Percentiles rank a stretch among this genome's conserved stretches.
Conservation (phyloP, 352 stramenopile genomes). For the Pelagophyceae sp. region DNA sequence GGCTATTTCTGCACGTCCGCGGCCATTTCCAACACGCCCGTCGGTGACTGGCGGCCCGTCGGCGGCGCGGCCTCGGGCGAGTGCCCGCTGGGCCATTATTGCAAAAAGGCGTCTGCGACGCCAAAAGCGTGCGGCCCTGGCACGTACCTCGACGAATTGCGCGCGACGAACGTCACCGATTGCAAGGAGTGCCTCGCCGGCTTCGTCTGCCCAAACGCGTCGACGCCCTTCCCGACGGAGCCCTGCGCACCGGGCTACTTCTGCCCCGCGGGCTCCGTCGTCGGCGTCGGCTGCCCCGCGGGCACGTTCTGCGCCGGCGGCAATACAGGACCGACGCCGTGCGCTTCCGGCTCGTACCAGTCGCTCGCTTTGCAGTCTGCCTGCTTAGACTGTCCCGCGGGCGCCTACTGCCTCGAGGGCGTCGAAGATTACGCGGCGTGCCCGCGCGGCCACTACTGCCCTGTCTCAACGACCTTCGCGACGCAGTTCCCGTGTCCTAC, state of each 20-base stretch:
- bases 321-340: slow-evolving; percentile 34
- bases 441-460: slow-evolving; percentile 61
- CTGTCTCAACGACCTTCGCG: slow-evolving; percentile 46
- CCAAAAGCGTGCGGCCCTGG: slow-evolving; percentile 58
- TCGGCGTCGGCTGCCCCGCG: slow-evolving; percentile 18
- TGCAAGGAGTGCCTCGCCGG: slow-evolving; percentile 37
- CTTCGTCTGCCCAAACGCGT: slow-evolving; percentile 38
- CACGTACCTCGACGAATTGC: slow-evolving; percentile 55
- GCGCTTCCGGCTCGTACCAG: slow-evolving; percentile 37
- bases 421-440: neutral
- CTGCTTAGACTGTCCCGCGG: slow-evolving; percentile 25
- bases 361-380: no score
- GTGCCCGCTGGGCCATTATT: slow-evolving; percentile 70
- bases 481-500: slow-evolving; percentile 48
- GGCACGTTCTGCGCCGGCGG: slow-evolving; percentile 24
- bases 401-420: slow-evolving; percentile 27
- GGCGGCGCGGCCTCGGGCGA: slow-evolving; percentile 21
- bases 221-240: slow-evolving; percentile 23
- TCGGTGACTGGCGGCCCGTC: slow-evolving; percentile 6
- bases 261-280: slow-evolving; percentile 22
- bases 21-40: slow-evolving; percentile 33
- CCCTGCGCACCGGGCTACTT: slow-evolving; percentile 29
- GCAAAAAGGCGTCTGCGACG: slow-evolving; percentile 50
- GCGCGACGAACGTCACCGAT: slow-evolving; percentile 38
- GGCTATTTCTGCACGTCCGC: slow-evolving; percentile 62